Evolutionary conservation across 768 basidiomycete species (phyloP).

Genomic region (Clavulina sp.): DNA sequence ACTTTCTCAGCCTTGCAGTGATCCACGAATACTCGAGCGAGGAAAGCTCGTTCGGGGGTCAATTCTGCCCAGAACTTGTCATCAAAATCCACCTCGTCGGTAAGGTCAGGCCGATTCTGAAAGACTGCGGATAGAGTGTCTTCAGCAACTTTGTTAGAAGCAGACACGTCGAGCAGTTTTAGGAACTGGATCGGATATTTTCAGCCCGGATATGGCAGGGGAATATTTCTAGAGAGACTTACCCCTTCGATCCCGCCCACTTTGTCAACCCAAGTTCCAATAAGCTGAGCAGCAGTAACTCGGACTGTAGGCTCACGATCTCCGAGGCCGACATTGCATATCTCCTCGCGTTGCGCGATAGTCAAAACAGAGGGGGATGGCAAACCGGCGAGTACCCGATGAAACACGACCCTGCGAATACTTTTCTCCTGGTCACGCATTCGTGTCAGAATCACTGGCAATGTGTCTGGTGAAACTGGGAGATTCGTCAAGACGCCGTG

Average conservation of each 20-base stretch:
- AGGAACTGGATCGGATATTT: slow-evolving; percentile 29
- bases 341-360: slow-evolving; percentile 54
- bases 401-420: slow-evolving; percentile 59
- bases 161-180: slow-evolving; percentile 38
- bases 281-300: slow-evolving; percentile 49
- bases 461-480: slow-evolving; percentile 33
- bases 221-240: not conserved
- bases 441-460: slow-evolving; percentile 53
- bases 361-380: slow-evolving; percentile 49
- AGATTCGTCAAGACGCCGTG: slow-evolving; percentile 59
- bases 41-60: slow-evolving; percentile 59
- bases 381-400: slow-evolving; percentile 38
- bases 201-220: not conserved
- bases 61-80: slow-evolving; percentile 55
- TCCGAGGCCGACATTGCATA: slow-evolving; percentile 67
- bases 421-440: slow-evolving; percentile 62
- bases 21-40: slow-evolving; percentile 69
- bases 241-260: slow-evolving; percentile 24
- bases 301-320: slow-evolving; percentile 68
- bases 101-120: slow-evolving; percentile 40
- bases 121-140: slow-evolving; percentile 64
- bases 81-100: slow-evolving; percentile 49
- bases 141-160: slow-evolving; percentile 38
- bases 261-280: slow-evolving; percentile 60
- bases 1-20: slow-evolving; percentile 40